Evolutionary conservation across 106 monocot species (phyloP), one percentile per base, ranked within the genome.

Genomic region (Chionographis japonica): DNA sequence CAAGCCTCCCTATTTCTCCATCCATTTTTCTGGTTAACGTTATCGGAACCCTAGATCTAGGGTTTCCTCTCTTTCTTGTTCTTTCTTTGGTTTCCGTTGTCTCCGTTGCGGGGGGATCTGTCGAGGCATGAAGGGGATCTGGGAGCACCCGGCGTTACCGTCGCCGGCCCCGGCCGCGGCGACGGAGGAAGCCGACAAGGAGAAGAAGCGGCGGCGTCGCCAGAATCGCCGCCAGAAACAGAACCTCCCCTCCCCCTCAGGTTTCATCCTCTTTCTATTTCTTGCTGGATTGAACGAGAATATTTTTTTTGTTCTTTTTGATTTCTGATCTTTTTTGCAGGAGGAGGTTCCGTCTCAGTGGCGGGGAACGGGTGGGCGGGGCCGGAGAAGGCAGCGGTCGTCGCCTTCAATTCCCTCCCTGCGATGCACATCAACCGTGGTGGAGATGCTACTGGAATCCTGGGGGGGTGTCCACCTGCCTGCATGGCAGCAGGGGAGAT

Each of bases 351-450:
- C 60, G 56, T 54, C 14, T 74, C 78, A 19, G n/a, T 70, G 40
- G 65, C 20, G 13, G 43, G 42, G 13, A 39, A 17, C 6, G 18
- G 19, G 50, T 41, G 40, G 51, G 18, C 4, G 16, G 37, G 6
- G 8, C 50, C 72, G 11, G 37, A 7, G 19, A 73, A 65, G 40
- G 54, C 68, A 11, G 40, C 64, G 6, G 39, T 60, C 36, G 54
- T 75, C 54, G 52, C 78, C n/a, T 84, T 81, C 40, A 84, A 60
- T 58, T 88, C 88, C 37, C 68, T 84, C 15, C 88, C 88, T 2
- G 39, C 61, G 15, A 81, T 84, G 68, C 67, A 74, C 15, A 60
- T 80, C 20, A 52, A 57, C 8, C 56, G 35, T 9, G 60, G 52
- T 11, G 40, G 64, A 55, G 58, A 27, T 2, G 36, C 54, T 40